Conservation (phyloP, 352 stramenopile genomes). For the Pythium rishiriense region DNA sequence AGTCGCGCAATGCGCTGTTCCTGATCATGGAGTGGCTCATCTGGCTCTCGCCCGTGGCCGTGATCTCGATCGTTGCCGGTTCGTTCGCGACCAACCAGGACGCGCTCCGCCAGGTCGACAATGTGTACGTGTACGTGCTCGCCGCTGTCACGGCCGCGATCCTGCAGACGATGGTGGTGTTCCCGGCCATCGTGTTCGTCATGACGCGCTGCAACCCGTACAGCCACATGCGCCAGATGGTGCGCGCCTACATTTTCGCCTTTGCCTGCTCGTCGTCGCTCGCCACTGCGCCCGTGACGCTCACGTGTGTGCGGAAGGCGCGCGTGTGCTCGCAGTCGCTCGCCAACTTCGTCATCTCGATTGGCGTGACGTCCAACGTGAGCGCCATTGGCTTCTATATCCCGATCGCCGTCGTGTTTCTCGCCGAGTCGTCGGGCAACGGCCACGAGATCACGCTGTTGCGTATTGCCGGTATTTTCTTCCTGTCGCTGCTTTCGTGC, state of each 20-base stretch:
- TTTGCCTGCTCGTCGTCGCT: constrained; percentile 67
- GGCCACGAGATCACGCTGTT: constrained; percentile 46
- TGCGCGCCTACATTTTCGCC: constrained; percentile 61
- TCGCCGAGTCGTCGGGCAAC: constrained; percentile 61
- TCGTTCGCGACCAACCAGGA: constrained; percentile 50
- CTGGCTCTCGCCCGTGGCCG: constrained; percentile 54
- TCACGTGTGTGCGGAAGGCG: constrained; percentile 52
- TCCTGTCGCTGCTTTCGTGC: constrained; percentile 56
- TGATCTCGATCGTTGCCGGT: constrained; percentile 63
- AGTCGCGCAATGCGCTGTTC: constrained; percentile 74
- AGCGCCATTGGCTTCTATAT: constrained; percentile 55
- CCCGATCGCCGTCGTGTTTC: constrained; percentile 55
- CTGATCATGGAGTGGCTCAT: constrained; percentile 68
- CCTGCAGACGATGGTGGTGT: constrained; percentile 49
- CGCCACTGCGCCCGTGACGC: constrained; percentile 58
- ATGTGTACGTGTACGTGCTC: constrained; percentile 56
- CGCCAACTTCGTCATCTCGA: constrained; percentile 68
- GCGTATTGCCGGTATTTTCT: constrained; percentile 48
- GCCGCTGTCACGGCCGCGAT: constrained; percentile 37
- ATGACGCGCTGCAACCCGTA: constrained; percentile 67
- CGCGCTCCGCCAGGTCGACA: constrained; percentile 38
- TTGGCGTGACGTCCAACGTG: constrained; percentile 67
- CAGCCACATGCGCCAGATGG: constrained; percentile 61
- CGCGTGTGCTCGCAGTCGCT: constrained; percentile 70
- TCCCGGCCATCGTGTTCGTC: constrained; percentile 60